Base-by-base conservation (phyloP, 73 alveolate genomes). In the Blepharisma stoltei region DNA sequence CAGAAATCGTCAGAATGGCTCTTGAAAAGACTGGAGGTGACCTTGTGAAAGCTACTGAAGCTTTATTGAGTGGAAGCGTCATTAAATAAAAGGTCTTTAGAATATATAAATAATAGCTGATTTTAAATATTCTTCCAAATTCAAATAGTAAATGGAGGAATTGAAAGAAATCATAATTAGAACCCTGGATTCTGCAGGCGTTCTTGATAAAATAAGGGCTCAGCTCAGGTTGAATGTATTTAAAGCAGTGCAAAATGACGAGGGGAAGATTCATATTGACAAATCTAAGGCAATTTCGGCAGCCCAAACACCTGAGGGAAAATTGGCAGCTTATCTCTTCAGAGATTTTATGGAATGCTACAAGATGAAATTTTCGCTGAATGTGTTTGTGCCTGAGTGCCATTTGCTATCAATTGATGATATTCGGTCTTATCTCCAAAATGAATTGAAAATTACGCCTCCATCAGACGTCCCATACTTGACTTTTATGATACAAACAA, bases 261-360 rank as follows among this genome's bases (percentile, higher is more conserved):
- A 69, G 27, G 55, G 67, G 4, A 46, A 46, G 55, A 46, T 69
- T 18, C 79, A 69, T 11, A 44, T 9, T 38, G 79, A 69, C 18
- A 69, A 69, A 47, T 46, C 79, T 8, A 46, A 44, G 79, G 54
- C 79, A 25, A 43, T 69, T n/a, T 14, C 11, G 27, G 45, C 45
- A 53, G 65, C 65, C 20, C 67, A 69, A 46, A 44, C 27, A 14
- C 67, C 79, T 37, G 65, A 38, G n/a, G 79, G 79, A 8, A 9
- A 9, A 9, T 18, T 69, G 23, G 79, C 79, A n/a, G 55, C 38
- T 43, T 71, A 25, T 7, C 60, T 69, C 9, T 69, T 69, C 71
- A 25, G 79, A 25, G 79, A 69, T 69, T 69, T 69, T 53, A 7
- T 69, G 60, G 79, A 69, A 43, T 69, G 67, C 55, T 69, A 44